Conservation (phyloP, 129 eudicot species). For the Cynara cardunculus region DNA sequence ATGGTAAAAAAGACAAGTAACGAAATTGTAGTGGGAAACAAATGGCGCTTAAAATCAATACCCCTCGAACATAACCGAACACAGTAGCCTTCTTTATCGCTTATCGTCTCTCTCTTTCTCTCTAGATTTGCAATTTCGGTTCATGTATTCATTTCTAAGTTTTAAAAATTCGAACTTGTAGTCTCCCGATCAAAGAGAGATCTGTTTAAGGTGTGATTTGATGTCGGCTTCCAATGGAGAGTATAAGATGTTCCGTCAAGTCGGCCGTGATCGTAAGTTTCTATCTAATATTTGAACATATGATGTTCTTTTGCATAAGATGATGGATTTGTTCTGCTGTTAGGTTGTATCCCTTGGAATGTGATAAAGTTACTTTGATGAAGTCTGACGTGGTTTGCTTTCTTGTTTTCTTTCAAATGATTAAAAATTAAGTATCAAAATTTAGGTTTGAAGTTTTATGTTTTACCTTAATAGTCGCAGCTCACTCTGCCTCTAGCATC, state of each 20-base stretch:
- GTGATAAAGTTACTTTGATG: not conserved
- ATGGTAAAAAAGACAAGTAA: not conserved
- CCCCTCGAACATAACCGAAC: conserved; percentile 8
- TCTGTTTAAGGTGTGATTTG: conserved; percentile 14
- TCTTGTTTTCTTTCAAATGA: not conserved
- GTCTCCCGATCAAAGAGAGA: not conserved
- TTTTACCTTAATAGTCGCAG: not conserved
- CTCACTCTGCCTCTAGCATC: not conserved
- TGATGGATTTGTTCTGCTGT: not conserved
- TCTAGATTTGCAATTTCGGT: conserved; percentile 2
- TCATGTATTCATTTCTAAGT: conserved; percentile 1
- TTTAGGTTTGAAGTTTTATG: not conserved
- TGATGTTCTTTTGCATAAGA: not conserved
- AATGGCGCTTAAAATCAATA: conserved; percentile 20
- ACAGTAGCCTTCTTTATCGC: conserved; percentile 5
- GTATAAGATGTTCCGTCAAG: conserved; percentile 78
- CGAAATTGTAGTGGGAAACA: not conserved
- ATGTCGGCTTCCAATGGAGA: conserved; percentile 88
- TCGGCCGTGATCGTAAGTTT: conserved; percentile 78
- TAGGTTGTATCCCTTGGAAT: not conserved
- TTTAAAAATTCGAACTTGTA: not conserved
- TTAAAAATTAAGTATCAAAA: not conserved
- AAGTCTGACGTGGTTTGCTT: not conserved
- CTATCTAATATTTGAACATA: not conserved
- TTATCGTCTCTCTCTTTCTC: conserved; percentile 17